phyloP scores from a whole-genome alignment of 805 yeast species.

The Cyberlindnera xylosilytica region DNA sequence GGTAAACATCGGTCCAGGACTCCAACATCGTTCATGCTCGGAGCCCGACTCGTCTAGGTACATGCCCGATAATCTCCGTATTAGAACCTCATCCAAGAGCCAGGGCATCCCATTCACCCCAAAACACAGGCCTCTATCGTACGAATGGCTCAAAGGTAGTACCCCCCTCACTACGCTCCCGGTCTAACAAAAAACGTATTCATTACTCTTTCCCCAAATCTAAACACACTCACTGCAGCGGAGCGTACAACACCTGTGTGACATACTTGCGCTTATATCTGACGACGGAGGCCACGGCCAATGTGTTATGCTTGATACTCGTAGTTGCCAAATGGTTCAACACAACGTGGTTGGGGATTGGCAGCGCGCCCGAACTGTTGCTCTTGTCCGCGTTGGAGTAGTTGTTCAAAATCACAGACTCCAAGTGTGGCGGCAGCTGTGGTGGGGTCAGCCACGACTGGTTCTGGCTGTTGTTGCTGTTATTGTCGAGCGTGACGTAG shows the following conservation, averaged over 20 bases:
- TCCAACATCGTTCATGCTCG: too few species aligned
- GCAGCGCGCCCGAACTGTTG: constrained; percentile 84
- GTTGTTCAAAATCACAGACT: constrained; percentile 85
- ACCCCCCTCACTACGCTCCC: too few species aligned
- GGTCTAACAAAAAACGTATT: too few species aligned
- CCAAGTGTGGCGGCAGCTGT: constrained; percentile 93
- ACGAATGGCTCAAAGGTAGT: too few species aligned
- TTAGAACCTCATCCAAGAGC: too few species aligned
- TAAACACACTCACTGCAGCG: constrained; percentile 45
- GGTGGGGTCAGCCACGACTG: constrained; percentile 82
- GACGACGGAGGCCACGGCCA: constrained; percentile 90
- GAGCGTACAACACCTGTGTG: constrained; percentile 90
- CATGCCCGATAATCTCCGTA: too few species aligned
- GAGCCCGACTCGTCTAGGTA: too few species aligned
- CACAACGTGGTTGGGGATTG: constrained; percentile 93
- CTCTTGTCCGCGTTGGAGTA: constrained; percentile 59
- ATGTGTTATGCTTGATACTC: constrained; percentile 86
- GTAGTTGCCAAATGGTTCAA: constrained; percentile 94
- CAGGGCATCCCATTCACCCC: too few species aligned
- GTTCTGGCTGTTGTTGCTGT: constrained; percentile 62
- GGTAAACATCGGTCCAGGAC: too few species aligned
- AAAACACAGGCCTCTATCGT: too few species aligned
- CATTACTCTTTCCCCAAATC: too few species aligned
- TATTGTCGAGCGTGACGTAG: constrained; percentile 70
- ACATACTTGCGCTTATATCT: constrained; percentile 86